These are phyloP conservation scores for Entelexis sorbosivorans DNA, from an alignment of 1,139 yeast genomes.

Conservation along the genomic window DNA sequence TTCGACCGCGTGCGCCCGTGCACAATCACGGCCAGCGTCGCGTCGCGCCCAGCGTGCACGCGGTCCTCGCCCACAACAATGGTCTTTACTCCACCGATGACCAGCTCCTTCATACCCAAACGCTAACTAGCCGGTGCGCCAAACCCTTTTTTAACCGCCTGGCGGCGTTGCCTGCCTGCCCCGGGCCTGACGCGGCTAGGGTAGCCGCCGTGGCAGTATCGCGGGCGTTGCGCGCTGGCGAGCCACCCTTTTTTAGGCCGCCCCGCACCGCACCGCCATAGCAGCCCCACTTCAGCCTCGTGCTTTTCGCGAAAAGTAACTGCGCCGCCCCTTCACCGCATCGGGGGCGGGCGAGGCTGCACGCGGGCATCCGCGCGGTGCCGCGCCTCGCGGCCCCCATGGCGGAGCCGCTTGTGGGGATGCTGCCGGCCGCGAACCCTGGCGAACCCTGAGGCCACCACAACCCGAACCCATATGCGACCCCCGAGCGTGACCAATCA, in stretches of 20 bases:
- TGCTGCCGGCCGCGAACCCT: background rate
- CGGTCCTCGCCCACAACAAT: slow-evolving; percentile 22
- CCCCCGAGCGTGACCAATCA: slow-evolving; percentile 2
- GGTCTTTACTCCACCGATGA: slow-evolving; percentile 23
- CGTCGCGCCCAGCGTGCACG: slow-evolving; percentile 9
- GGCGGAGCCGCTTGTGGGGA: no score
- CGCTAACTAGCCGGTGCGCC: background rate
- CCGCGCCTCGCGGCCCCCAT: no score
- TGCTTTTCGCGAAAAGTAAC: background rate
- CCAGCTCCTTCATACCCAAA: slow-evolving; percentile 12
- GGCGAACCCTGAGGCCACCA: background rate
- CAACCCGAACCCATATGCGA: background rate
- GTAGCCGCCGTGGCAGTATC: background rate
- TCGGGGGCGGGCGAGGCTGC: no score
- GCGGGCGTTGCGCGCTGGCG: background rate
- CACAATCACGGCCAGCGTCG: slow-evolving; percentile 22
- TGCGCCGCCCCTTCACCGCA: no score
- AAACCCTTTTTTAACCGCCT: background rate
- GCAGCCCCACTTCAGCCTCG: background rate
- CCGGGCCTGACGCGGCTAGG: background rate
- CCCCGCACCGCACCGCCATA: background rate
- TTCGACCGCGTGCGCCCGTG: slow-evolving; percentile 24
- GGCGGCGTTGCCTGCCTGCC: slow-evolving; percentile 6
- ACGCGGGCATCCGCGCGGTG: no score
- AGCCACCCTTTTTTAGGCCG: background rate